Percentiles rank a stretch among this genome's conserved stretches.
phyloP scores from a whole-genome alignment of 1,284 basidiomycete genomes.

The Tetrapyrgos nigripes region DNA sequence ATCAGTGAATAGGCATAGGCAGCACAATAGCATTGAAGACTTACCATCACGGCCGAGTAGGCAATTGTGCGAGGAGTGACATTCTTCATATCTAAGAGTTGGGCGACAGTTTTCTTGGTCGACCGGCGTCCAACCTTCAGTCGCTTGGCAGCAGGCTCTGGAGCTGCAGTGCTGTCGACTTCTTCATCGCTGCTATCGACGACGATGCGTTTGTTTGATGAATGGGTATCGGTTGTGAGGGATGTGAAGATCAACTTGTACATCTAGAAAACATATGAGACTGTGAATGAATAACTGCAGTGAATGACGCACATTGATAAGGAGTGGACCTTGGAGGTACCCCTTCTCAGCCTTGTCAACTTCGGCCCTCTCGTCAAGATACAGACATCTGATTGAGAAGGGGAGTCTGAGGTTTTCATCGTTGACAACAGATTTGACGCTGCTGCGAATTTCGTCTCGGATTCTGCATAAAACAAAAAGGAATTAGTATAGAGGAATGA shows the following conservation, averaged over 20 bases:
- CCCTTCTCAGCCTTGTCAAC: constrained; percentile 19
- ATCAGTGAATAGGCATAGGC: background rate
- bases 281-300: background rate
- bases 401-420: constrained; percentile 20
- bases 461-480: constrained; percentile 22
- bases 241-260: background rate
- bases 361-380: constrained; percentile 20
- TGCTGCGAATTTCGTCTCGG: constrained; percentile 18
- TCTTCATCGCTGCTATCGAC: constrained; percentile 18
- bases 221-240: no score
- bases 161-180: constrained; percentile 1
- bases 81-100: constrained; percentile 23
- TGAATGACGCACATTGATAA: constrained; percentile 27
- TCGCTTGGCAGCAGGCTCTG: constrained; percentile 5
- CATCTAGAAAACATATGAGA: background rate
- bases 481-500: background rate
- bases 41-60: constrained; percentile 34
- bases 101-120: constrained; percentile 25
- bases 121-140: constrained; percentile 1
- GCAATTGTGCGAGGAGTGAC: constrained; percentile 34
- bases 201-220: background rate
- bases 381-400: constrained; percentile 25
- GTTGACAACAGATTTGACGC: constrained; percentile 5
- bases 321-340: constrained; percentile 26
- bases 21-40: constrained; percentile 1